Evolutionary conservation across 371 early-diverging fungal species (phyloP), one percentile per base, ranked within the genome.

Genomic region (Mortierella sp.): DNA sequence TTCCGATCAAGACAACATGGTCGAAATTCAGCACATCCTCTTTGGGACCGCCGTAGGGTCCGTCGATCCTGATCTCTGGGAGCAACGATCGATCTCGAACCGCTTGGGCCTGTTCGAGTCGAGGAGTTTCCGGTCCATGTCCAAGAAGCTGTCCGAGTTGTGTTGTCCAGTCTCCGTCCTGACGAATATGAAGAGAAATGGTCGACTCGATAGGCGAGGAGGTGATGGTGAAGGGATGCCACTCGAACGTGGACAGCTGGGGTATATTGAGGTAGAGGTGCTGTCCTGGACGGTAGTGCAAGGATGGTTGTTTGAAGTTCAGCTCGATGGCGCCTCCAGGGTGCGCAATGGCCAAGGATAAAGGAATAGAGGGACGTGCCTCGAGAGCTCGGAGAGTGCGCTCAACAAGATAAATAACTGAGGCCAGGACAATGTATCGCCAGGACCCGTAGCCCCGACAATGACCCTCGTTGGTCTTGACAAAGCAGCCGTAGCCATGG

Each of bases 181-280:
- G 92, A 81, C 95, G 93, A 74, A 97, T 95, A 80, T 96, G 96
- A 70, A 97, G 83, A 1, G 94, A 93, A 38, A 96, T 82, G 80
- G 90, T 94, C 70, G 92, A 92, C 72, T 97, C 97, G 76, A 94
- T 91, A 6, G 97, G 96, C n/a, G 96, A 94, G 28, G 95, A 95
- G 42, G 97, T 96, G 76, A 97, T 90, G n/a, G 97, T 97, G 88
- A 96, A 96, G 3, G 97, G 97, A 81, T 97, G 97, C 96, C 96
- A 97, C 81, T 97, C 91, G 63, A 80, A 83, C 24, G 42, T 68
- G 8, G 95, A 91, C 50, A 96, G 88, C 38, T 82, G 88, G 63
- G 96, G 96, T 77, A 94, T 89, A 87, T 92, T 94, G 74, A 96
- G 83, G 86, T 93, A 95, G 50, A 96, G 80, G 82, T 93, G 96